Percentiles rank a stretch among this genome's conserved stretches.
Conservation (phyloP, 169 alveolate genomes). For the Plasmodium gonderi region DNA sequence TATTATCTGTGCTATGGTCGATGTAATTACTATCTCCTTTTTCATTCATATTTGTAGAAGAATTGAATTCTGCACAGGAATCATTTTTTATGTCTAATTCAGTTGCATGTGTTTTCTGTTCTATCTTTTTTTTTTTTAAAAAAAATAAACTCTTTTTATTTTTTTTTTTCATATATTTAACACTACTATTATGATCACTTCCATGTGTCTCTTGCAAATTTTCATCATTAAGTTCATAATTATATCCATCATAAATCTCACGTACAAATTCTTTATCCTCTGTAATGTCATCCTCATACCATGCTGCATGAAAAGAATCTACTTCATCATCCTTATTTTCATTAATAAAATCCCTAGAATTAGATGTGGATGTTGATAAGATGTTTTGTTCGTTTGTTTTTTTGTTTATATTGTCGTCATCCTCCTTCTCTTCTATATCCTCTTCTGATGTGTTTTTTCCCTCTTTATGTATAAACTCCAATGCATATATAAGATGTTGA, state of each 20-base stretch:
- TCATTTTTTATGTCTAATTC: not conserved
- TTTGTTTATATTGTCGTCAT: not conserved
- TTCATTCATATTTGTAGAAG: not conserved
- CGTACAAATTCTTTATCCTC: not conserved
- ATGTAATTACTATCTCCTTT: not conserved
- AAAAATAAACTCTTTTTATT: not conserved
- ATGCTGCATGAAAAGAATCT: not conserved
- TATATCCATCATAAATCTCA: not conserved
- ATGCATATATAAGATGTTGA: not conserved
- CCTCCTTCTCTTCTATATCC: not conserved
- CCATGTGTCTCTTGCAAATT: not conserved
- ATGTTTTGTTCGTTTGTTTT: not conserved
- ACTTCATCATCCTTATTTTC: not conserved
- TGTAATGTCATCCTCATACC: conserved; percentile 3
- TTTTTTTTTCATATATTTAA: not conserved
- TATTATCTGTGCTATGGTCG: not conserved
- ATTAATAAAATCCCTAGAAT: not conserved
- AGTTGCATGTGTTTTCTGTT: not conserved
- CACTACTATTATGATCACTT: not conserved
- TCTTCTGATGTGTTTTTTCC: not conserved
- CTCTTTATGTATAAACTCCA: not conserved
- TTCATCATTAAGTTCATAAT: not conserved
- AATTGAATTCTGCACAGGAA: conserved; percentile 8
- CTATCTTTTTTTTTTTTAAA: conserved; percentile 10
- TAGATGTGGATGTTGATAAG: not conserved